These are phyloP conservation scores for Clathrospora elynae DNA, from an alignment of 2,329 filamentous ascomycete species.

Conservation along the genomic window DNA sequence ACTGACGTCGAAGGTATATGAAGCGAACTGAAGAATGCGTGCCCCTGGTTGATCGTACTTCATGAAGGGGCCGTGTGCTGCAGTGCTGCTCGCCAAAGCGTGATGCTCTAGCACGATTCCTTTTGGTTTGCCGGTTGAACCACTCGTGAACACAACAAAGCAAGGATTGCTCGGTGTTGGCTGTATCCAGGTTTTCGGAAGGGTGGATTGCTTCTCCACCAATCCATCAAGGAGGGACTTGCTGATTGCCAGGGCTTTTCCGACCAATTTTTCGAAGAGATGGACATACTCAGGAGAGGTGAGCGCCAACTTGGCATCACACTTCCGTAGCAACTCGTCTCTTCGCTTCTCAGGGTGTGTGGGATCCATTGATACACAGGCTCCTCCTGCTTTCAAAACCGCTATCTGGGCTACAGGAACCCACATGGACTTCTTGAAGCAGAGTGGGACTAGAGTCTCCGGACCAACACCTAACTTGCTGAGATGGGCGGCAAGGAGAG, in stretches of 20 bases:
- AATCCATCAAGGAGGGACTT: background rate
- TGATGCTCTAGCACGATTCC: conserved; percentile 59
- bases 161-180: conserved; percentile 48
- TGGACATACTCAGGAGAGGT: conserved; percentile 2
- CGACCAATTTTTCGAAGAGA: background rate
- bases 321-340: background rate
- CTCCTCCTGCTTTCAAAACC: background rate
- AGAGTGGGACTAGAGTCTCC: background rate
- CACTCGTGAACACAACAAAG: conserved; percentile 62
- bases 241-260: background rate
- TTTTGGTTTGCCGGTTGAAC: conserved; percentile 52
- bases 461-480: background rate
- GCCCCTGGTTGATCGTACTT: background rate
- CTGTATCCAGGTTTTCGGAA: background rate
- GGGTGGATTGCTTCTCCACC: background rate
- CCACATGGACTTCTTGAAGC: conserved; percentile 1
- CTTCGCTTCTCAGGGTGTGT: conserved; percentile 1
- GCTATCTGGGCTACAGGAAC: background rate
- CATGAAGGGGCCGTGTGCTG: conserved; percentile 2
- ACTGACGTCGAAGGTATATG: conserved; percentile 62
- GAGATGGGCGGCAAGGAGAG: background rate
- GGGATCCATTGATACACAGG: conserved; percentile 1
- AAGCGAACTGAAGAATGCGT: conserved; percentile 57
- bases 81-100: conserved; percentile 3
- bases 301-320: conserved; percentile 2